These are phyloP conservation scores for Penicillium sp. DNA, from an alignment of 2,329 filamentous ascomycete genomes.

Conservation along the genomic window DNA sequence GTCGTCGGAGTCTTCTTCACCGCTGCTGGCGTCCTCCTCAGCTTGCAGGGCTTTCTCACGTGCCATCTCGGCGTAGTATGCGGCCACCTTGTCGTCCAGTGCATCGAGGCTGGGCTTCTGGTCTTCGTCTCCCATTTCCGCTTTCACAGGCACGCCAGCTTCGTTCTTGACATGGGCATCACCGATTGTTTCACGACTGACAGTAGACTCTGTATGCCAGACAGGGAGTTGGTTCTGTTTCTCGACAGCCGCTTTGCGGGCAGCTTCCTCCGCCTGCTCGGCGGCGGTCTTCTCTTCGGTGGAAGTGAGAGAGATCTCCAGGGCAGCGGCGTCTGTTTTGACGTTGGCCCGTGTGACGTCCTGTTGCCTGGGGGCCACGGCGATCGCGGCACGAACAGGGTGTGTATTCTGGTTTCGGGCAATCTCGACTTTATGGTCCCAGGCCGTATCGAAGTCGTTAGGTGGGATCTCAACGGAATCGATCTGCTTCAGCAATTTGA, in stretches of 20 bases:
- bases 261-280: slow-evolving; percentile 49
- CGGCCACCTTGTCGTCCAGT: slow-evolving; percentile 48
- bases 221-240: slow-evolving; percentile 54
- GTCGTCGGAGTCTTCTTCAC: slow-evolving; percentile 42
- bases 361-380: slow-evolving; percentile 40
- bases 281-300: slow-evolving; percentile 50
- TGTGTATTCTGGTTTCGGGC: slow-evolving; percentile 44
- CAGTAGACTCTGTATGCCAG: slow-evolving; percentile 54
- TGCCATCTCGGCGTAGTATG: slow-evolving; percentile 49
- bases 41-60: slow-evolving; percentile 44
- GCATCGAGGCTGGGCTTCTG: slow-evolving; percentile 43
- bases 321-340: slow-evolving; percentile 45
- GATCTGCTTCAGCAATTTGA: slow-evolving; percentile 50
- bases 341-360: slow-evolving; percentile 42
- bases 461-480: slow-evolving; percentile 49
- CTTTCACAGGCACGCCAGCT: slow-evolving; percentile 34
- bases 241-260: slow-evolving; percentile 49
- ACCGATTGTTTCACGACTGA: slow-evolving; percentile 33
- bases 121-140: slow-evolving; percentile 45
- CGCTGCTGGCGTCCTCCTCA: slow-evolving; percentile 42
- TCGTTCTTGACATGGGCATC: slow-evolving; percentile 32
- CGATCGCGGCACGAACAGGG: slow-evolving; percentile 42
- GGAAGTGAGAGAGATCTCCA: slow-evolving; percentile 52
- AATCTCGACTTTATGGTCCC: slow-evolving; percentile 50
- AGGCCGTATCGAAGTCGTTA: slow-evolving; percentile 51